phyloP scores from a whole-genome alignment of 257 asterid genomes.

The Nicotiana attenuata region DNA sequence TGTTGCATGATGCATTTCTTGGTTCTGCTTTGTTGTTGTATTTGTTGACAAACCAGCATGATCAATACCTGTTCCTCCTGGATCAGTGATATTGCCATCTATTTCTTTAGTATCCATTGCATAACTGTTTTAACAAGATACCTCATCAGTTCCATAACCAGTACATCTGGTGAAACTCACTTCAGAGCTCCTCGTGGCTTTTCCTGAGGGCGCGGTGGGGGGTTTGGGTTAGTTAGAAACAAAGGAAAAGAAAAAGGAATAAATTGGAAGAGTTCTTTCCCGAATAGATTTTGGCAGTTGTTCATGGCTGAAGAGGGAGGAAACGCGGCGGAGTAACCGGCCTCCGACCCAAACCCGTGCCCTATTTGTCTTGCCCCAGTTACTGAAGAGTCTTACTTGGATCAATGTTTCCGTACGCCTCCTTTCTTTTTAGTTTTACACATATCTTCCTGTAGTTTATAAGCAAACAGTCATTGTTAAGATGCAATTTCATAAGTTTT shows the following conservation, averaged over 20 bases:
- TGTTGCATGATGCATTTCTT: no score
- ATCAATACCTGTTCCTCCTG: no score
- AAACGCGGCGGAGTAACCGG: conserved; percentile 15
- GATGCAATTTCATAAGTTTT: neutral
- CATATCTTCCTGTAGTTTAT: neutral
- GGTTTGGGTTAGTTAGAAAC: neutral
- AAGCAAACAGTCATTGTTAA: neutral
- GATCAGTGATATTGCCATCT: no score
- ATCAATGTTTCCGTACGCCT: conserved; percentile 62
- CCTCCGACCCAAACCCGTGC: conserved; percentile 44
- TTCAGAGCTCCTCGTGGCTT: neutral
- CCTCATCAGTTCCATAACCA: neutral
- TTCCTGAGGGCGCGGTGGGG: neutral
- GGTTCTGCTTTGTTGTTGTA: no score
- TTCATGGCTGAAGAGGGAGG: conserved; percentile 26
- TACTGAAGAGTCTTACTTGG: conserved; percentile 52
- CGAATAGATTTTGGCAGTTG: neutral
- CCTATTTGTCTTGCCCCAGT: conserved; percentile 57
- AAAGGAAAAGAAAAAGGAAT: neutral
- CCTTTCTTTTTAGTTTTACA: neutral
- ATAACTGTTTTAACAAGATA: neutral
- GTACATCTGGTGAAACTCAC: neutral
- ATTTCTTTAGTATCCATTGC: no score
- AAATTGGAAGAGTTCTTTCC: neutral
- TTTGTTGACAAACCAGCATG: no score